Percentiles rank a stretch among this genome's conserved stretches.
Conservation (phyloP, 768 basidiomycete species). For the Polyporus arcularius region DNA sequence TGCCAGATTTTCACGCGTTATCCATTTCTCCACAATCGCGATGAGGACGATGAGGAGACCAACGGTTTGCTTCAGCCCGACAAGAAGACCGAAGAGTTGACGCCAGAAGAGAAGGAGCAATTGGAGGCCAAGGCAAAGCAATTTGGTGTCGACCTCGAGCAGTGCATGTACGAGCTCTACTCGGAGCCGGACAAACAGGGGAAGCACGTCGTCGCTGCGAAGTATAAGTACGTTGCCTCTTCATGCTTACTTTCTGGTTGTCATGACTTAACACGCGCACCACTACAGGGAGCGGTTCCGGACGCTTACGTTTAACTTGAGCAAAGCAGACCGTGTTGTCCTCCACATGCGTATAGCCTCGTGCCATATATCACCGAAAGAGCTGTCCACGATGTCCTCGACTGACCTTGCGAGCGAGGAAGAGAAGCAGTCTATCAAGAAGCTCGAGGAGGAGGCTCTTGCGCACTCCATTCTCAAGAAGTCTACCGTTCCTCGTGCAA, state of each 20-base stretch:
- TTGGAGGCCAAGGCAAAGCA: conserved; percentile 58
- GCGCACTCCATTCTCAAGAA: conserved; percentile 84
- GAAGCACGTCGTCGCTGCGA: conserved; percentile 60
- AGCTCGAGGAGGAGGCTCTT: conserved; percentile 79
- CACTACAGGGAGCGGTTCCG: conserved; percentile 79
- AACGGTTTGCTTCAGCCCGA: conserved; percentile 31
- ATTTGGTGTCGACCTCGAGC: conserved; percentile 75
- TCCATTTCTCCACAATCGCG: conserved; percentile 47
- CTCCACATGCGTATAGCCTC: conserved; percentile 80
- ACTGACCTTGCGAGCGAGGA: conserved; percentile 90
- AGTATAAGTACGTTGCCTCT: conserved; percentile 70
- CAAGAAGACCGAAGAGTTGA: conserved; percentile 55
- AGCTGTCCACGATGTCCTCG: conserved; percentile 82
- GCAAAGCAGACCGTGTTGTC: conserved; percentile 74
- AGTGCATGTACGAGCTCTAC: conserved; percentile 73
- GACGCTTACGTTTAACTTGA: conserved; percentile 86
- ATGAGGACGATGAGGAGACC: conserved; percentile 25
- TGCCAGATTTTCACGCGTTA: conserved; percentile 70
- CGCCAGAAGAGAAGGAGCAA: conserved; percentile 57
- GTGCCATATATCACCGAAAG: conserved; percentile 62
- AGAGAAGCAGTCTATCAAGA: conserved; percentile 78
- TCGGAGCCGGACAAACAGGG: conserved; percentile 76
- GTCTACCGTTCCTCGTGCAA: conserved; percentile 63
- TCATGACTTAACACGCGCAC: neutral
- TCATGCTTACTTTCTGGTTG: neutral